phyloP scores from a whole-genome alignment of 495 filamentous ascomycete genomes.

The Tuber melanosporum region DNA sequence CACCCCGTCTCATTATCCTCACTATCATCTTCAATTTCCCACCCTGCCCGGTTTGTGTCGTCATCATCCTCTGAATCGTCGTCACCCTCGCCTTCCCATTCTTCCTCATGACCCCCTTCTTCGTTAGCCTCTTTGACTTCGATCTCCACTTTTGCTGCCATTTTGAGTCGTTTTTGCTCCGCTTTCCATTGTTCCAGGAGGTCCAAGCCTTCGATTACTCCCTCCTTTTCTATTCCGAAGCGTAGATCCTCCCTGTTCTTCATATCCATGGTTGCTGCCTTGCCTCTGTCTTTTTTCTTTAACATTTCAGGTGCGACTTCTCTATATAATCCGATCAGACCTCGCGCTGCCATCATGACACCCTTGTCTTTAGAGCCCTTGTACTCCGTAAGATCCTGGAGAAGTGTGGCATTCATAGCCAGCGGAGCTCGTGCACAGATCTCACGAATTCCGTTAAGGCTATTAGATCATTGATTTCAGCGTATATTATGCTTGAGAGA shows the following conservation, averaged over 20 bases:
- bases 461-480: conserved; percentile 11
- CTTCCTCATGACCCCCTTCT: conserved; percentile 51
- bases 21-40: conserved; percentile 75
- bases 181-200: conserved; percentile 89
- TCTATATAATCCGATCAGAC: conserved; percentile 79
- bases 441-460: conserved; percentile 85
- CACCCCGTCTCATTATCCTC: conserved; percentile 72
- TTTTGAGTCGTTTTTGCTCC: conserved; percentile 69
- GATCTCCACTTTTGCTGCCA: conserved; percentile 57
- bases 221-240: conserved; percentile 72
- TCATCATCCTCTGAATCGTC: conserved; percentile 51
- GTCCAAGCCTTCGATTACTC: conserved; percentile 87
- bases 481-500: not conserved
- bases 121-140: conserved; percentile 54
- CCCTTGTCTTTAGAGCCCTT: conserved; percentile 96
- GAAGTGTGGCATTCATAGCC: conserved; percentile 86
- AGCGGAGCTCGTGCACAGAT: conserved; percentile 86
- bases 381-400: conserved; percentile 97
- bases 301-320: conserved; percentile 86
- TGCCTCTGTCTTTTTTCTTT: conserved; percentile 82
- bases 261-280: conserved; percentile 77
- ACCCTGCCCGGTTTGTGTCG: conserved; percentile 68
- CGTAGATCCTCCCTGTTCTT: conserved; percentile 52
- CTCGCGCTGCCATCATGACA: conserved; percentile 93
- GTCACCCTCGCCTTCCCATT: conserved; percentile 47